Base-by-base conservation (phyloP, 2,329 filamentous ascomycete genomes). In the Ophiostoma tasmaniense region DNA sequence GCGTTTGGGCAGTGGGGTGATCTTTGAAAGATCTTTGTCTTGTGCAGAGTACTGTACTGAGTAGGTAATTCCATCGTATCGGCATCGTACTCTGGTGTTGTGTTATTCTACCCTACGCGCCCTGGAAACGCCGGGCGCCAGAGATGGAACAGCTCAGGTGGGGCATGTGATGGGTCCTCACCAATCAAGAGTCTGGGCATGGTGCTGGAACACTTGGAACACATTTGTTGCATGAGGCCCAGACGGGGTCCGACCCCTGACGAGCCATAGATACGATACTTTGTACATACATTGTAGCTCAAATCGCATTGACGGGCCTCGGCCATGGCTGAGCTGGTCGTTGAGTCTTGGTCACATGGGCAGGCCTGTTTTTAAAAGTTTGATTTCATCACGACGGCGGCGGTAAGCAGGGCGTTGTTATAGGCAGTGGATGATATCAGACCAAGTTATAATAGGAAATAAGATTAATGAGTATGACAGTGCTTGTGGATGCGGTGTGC, bases 111-210 rank as follows among this genome's bases (percentile, higher is more conserved):
- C 59, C 14, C 20, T 81, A 82, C 76, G 78, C 80, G 80, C 80
- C 80, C 76, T 78, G 77, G 77, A 78, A 79, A 75, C 73, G 72
- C 75, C 75, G 73, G 73, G 74, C 77, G 76, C 74, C 73, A 22
- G 50, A 74, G 73, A 74, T 67, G 65, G 66, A 64, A 64, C 61
- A 59, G 50, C 35, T 30, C 50, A 13, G 61, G 68, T 67, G 68
- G 73, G 74, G 71, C 72, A 74, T 73, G 33, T 72, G 72, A 70
- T 73, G 73, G 75, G 66, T 67, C 71, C 69, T 69, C 71, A 66
- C 80, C 78, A 82, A 82, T 82, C 76, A 80, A 35, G 61, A 72
- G 66, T 39, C 71, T 70, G 71, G 70, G 70, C 72, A 50, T 70
- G 69, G 69, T 74, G 74, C 77, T 80, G 79, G 76, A 80, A 80